Evolutionary conservation across 129 eudicot genomes (phyloP).

Genomic region (Dittrichia graveolens): DNA sequence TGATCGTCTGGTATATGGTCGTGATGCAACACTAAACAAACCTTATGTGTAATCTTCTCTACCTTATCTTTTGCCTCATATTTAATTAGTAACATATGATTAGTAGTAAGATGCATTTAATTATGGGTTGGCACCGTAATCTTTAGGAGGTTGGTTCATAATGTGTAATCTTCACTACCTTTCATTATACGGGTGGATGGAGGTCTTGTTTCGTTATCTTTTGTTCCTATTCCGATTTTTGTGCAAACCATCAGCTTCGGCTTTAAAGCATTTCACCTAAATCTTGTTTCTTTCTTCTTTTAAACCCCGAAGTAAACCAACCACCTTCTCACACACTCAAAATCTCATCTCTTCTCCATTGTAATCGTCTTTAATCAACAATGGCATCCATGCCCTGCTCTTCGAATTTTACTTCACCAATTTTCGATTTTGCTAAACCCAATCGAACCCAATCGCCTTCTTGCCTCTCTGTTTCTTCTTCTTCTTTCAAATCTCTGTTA

Average conservation of each 20-base stretch:
- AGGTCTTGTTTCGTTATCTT: neutral
- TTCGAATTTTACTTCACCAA: constrained; percentile 17
- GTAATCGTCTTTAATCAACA: constrained; percentile 13
- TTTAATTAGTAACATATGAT: no score
- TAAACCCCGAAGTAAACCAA: constrained; percentile 1
- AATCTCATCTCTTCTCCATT: neutral
- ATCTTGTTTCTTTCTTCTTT: neutral
- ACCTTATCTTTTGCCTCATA: no score
- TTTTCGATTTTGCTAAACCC: constrained; percentile 27
- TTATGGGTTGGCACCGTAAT: no score
- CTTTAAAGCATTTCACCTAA: constrained; percentile 3
- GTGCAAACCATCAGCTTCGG: constrained; percentile 16
- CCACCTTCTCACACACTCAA: neutral
- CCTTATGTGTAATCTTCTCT: no score
- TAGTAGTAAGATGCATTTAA: no score
- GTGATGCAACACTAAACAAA: no score
- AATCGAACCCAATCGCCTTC: constrained; percentile 27
- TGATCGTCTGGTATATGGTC: no score
- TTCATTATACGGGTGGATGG: constrained; percentile 23
- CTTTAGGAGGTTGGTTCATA: no score
- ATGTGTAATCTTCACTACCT: constrained; percentile 34
- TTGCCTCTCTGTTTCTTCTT: constrained; percentile 21
- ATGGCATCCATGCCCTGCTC: constrained; percentile 43
- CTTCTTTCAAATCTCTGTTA: constrained; percentile 27
- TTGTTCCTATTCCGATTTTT: neutral